A percentile compares a stretch with the other conserved stretches of the same genome.
Evolutionary conservation across 495 filamentous ascomycete genomes (phyloP).

Genomic region (Neurospora cerealis): DNA sequence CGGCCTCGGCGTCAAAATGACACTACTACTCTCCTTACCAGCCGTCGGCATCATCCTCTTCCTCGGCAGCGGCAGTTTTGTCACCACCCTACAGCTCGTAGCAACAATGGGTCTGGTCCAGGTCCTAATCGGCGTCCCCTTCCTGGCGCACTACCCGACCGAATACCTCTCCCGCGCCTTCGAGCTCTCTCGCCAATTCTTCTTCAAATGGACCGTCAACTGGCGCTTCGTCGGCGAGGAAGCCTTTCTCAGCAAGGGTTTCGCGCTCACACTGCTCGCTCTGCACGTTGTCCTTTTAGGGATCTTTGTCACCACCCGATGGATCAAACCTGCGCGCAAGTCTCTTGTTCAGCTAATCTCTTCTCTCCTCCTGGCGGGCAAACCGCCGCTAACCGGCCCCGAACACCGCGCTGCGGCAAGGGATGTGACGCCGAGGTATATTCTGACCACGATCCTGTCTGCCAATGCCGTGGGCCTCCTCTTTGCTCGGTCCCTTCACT

Average conservation of each 20-base stretch:
- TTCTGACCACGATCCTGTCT: slow-evolving; percentile 68
- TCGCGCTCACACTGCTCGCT: slow-evolving; percentile 57
- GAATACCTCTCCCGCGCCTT: slow-evolving; percentile 78
- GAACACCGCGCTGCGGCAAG: slow-evolving; percentile 45
- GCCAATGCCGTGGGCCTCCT: slow-evolving; percentile 79
- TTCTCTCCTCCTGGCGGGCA: slow-evolving; percentile 38
- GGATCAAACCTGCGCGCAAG: slow-evolving; percentile 37
- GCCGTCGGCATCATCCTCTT: slow-evolving; percentile 66
- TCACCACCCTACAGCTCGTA: slow-evolving; percentile 52
- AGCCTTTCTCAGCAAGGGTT: slow-evolving; percentile 63
- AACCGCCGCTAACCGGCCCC: slow-evolving; percentile 41
- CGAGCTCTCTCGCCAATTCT: slow-evolving; percentile 77
- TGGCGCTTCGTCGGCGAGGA: slow-evolving; percentile 89
- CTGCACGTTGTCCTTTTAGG: slow-evolving; percentile 57
- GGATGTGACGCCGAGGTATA: slow-evolving; percentile 59
- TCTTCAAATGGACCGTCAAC: slow-evolving; percentile 98
- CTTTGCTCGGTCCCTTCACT: slow-evolving; percentile 86
- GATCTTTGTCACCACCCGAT: slow-evolving; percentile 45
- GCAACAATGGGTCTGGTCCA: slow-evolving; percentile 65
- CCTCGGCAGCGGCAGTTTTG: slow-evolving; percentile 50
- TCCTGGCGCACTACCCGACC: slow-evolving; percentile 52
- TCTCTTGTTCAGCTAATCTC: slow-evolving; percentile 35
- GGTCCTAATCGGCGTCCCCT: slow-evolving; percentile 66
- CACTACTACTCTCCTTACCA: slow-evolving; percentile 68
- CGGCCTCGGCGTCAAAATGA: slow-evolving; percentile 91